phyloP scores from a whole-genome alignment of 768 basidiomycete species.

The Mycena olivaceomarginata region DNA sequence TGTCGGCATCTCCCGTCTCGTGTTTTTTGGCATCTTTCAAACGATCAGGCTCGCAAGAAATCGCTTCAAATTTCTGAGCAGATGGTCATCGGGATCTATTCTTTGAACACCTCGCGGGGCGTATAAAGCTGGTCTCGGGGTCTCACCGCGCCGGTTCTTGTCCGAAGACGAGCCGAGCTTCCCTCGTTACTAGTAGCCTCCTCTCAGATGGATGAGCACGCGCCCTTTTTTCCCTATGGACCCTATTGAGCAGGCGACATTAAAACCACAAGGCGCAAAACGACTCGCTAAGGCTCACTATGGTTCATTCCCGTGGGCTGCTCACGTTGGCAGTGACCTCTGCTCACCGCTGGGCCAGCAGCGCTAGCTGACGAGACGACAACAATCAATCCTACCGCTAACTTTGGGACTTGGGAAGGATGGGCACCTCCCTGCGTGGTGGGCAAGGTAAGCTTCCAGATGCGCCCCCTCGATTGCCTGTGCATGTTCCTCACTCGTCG shows the following conservation, averaged over 20 bases:
- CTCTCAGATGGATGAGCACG: constrained; percentile 28
- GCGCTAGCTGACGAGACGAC: constrained; percentile 34
- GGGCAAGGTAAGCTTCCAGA: constrained; percentile 25
- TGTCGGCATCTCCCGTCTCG: no score
- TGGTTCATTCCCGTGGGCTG: constrained; percentile 19
- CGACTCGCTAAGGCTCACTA: constrained; percentile 1
- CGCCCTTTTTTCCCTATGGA: constrained; percentile 32
- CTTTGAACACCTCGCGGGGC: no score
- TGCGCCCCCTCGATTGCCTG: no score
- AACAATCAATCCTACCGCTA: constrained; percentile 34
- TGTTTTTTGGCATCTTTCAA: no score
- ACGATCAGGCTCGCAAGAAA: no score
- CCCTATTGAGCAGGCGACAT: constrained; percentile 13
- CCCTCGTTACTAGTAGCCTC: constrained; percentile 7
- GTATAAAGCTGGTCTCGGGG: neutral
- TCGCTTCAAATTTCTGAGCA: no score
- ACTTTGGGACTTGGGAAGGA: constrained; percentile 45
- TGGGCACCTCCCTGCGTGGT: constrained; percentile 46
- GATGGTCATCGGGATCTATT: no score
- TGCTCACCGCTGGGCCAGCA: constrained; percentile 27
- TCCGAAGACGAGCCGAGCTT: constrained; percentile 17
- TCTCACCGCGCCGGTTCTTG: constrained; percentile 2
- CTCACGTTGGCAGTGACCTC: constrained; percentile 23
- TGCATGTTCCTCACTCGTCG: no score
- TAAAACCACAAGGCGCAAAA: constrained; percentile 27